These are phyloP conservation scores for Plasmodium vinckei DNA, from an alignment of 169 alveolate species.

Conservation along the genomic window DNA sequence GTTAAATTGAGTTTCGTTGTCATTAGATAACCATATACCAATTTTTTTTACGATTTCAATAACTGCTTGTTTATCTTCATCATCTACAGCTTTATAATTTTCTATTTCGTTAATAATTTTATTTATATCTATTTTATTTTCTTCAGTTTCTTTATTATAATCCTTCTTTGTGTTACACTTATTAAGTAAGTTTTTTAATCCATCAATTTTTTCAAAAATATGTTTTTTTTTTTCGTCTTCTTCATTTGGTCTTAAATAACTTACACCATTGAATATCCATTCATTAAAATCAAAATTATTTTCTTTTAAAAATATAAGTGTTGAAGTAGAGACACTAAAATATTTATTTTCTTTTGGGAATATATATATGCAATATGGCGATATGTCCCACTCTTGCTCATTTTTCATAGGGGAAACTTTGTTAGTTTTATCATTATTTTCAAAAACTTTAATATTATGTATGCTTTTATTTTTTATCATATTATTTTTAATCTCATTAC, in stretches of 20 bases:
- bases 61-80: constrained; percentile 81
- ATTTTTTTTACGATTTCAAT: constrained; percentile 78
- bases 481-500: constrained; percentile 2
- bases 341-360: constrained; percentile 84
- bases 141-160: background rate
- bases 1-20: background rate
- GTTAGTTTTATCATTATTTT: constrained; percentile 12
- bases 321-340: constrained; percentile 85
- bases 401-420: background rate
- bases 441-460: constrained; percentile 28
- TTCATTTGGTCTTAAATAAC: constrained; percentile 85
- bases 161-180: constrained; percentile 42
- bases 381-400: constrained; percentile 84
- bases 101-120: constrained; percentile 58
- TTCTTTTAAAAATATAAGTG: constrained; percentile 86
- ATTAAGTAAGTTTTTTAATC: constrained; percentile 72
- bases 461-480: constrained; percentile 5
- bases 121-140: constrained; percentile 40
- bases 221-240: constrained; percentile 82
- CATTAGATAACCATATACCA: constrained; percentile 30
- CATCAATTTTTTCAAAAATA: constrained; percentile 77
- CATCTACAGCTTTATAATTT: constrained; percentile 78
- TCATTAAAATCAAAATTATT: constrained; percentile 89
- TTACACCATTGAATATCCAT: constrained; percentile 88
- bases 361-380: constrained; percentile 88